phyloP scores from a whole-genome alignment of 441 rosid genomes.

The Raphanus hybrid region DNA sequence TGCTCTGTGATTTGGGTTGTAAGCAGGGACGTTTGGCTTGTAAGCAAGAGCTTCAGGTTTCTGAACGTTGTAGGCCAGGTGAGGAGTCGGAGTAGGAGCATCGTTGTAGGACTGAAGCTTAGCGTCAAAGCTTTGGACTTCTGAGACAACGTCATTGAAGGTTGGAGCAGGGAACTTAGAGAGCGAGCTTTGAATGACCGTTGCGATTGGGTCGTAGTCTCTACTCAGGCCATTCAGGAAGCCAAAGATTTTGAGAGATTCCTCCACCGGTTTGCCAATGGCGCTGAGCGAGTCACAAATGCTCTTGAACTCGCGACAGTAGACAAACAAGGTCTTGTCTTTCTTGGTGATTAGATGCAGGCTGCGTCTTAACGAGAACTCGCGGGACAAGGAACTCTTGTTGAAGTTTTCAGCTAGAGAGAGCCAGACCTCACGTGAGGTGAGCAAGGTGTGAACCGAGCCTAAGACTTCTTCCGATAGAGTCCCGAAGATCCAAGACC shows the following conservation, averaged over 20 bases:
- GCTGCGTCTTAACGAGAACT: background rate
- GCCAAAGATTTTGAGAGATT: background rate
- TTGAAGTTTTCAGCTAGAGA: background rate
- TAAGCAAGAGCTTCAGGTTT: too few species aligned
- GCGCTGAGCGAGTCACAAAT: background rate
- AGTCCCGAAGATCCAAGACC: background rate
- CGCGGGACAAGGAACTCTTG: background rate
- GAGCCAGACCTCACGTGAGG: background rate
- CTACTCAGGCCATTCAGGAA: background rate
- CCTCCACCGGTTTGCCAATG: background rate
- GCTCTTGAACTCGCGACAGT: background rate
- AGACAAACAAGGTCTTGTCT: background rate
- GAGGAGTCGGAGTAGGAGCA: too few species aligned
- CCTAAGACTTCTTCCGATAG: background rate
- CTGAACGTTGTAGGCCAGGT: background rate
- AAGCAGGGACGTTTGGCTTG: background rate
- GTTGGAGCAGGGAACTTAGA: background rate
- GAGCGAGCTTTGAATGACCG: background rate
- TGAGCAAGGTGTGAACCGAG: background rate
- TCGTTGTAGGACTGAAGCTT: background rate
- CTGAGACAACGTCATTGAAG: background rate
- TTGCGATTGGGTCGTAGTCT: background rate
- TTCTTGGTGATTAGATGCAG: background rate
- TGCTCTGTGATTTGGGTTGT: background rate
- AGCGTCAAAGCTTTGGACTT: background rate